These are phyloP conservation scores for Cantharellus cinnabarinus DNA, from an alignment of 768 basidiomycete species.

Conservation along the genomic window DNA sequence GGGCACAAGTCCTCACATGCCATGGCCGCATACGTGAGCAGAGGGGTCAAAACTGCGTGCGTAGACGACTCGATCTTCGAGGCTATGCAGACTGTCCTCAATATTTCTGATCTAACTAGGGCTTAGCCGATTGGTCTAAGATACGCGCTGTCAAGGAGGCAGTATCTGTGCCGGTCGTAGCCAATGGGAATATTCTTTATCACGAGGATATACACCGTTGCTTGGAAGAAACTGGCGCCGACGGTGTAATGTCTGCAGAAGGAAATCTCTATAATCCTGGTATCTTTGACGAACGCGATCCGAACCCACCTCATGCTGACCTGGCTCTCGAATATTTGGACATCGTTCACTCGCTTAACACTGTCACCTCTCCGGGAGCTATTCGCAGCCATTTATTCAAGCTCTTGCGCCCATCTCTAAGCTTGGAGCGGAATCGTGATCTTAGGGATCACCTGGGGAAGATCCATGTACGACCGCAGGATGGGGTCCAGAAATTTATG, in stretches of 20 bases:
- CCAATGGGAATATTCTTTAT: conserved; percentile 89
- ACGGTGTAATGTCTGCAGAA: conserved; percentile 90
- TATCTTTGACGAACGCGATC: conserved; percentile 24
- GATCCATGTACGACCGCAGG: conserved; percentile 7
- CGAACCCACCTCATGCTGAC: conserved; percentile 35
- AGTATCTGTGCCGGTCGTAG: conserved; percentile 82
- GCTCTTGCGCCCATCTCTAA: conserved; percentile 59
- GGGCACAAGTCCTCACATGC: conserved; percentile 85
- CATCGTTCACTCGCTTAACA: conserved; percentile 51
- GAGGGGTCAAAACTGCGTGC: conserved; percentile 60
- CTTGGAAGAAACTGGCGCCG: conserved; percentile 64
- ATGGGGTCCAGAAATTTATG: conserved; percentile 7
- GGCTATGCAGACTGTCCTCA: background rate
- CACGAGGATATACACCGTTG: conserved; percentile 65
- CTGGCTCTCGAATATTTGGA: conserved; percentile 75
- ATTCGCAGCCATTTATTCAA: conserved; percentile 92
- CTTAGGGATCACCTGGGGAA: conserved; percentile 52
- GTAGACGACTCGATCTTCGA: conserved; percentile 11
- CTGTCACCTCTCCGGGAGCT: conserved; percentile 48
- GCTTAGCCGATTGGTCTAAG: conserved; percentile 74
- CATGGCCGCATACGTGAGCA: conserved; percentile 86
- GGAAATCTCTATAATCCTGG: conserved; percentile 87
- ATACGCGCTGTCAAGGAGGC: conserved; percentile 82
- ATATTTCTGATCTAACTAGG: conserved; percentile 22
- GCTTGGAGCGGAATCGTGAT: conserved; percentile 32